A percentile compares a stretch with the other conserved stretches of the same genome.
Conservation (phyloP, 129 eudicot genomes). For the Rutidosis leptorrhynchoides region DNA sequence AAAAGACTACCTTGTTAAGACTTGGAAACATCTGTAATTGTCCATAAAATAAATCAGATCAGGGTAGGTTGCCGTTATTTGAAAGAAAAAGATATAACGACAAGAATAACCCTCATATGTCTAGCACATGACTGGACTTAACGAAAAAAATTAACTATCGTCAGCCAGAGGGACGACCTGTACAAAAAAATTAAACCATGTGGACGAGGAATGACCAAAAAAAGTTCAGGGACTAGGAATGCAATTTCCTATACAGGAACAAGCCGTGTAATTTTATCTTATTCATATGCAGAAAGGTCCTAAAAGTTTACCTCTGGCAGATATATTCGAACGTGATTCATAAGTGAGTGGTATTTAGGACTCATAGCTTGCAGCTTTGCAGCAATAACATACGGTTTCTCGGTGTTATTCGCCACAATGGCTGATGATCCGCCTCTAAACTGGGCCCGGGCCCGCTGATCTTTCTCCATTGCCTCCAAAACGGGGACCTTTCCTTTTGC, state of each 20-base stretch:
- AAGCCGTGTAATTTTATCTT: too few relatives aligned
- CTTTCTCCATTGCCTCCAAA: slow-evolving; percentile 96
- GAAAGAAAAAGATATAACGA: too few relatives aligned
- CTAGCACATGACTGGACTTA: too few relatives aligned
- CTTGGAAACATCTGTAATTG: slow-evolving; percentile 77
- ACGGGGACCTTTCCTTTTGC: slow-evolving; percentile 86
- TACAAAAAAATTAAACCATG: too few relatives aligned
- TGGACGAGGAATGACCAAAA: too few relatives aligned
- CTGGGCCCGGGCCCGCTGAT: slow-evolving; percentile 71
- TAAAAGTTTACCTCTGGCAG: slow-evolving; percentile 72
- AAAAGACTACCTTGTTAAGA: slow-evolving; percentile 67
- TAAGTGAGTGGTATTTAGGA: slow-evolving; percentile 73
- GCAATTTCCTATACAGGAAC: too few relatives aligned
- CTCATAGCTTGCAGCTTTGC: slow-evolving; percentile 90
- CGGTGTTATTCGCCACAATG: slow-evolving; percentile 70
- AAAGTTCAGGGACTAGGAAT: too few relatives aligned
- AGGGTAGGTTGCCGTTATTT: slow-evolving; percentile 8
- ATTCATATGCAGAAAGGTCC: slow-evolving; percentile 3
- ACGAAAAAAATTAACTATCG: too few relatives aligned
- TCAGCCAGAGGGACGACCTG: too few relatives aligned
- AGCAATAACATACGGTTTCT: slow-evolving; percentile 74
- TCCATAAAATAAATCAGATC: not conserved
- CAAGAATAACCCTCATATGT: too few relatives aligned
- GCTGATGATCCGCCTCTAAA: slow-evolving; percentile 88
- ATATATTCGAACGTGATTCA: slow-evolving; percentile 88